Evolutionary conservation across 176 grass and related monocot species (phyloP).

Genomic region (Cymbopogon citratus): DNA sequence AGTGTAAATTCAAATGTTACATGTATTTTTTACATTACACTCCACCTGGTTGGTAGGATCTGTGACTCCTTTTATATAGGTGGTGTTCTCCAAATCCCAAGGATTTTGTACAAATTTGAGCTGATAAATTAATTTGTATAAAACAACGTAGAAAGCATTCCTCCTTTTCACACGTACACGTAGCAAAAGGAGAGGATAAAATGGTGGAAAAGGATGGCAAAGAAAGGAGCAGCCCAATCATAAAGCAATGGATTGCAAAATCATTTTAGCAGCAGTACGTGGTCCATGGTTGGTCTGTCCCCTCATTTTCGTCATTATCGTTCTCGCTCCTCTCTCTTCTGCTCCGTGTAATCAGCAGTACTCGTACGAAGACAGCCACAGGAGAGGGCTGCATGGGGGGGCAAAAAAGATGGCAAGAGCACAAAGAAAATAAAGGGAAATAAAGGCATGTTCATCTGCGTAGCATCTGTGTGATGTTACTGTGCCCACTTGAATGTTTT

Average conservation of each 20-base stretch:
- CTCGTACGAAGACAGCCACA: neutral
- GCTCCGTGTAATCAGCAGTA: neutral
- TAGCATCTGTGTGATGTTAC: conserved; percentile 23
- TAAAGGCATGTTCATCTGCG: conserved; percentile 28
- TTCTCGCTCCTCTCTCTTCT: conserved; percentile 5
- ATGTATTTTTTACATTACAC: neutral
- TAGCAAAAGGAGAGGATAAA: neutral
- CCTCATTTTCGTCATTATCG: conserved; percentile 1
- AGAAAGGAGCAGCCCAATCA: conserved; percentile 38
- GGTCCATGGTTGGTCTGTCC: conserved; percentile 20
- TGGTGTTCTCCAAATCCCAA: too few relatives aligned
- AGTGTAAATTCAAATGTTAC: neutral
- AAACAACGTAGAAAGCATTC: neutral
- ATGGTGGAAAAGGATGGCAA: neutral
- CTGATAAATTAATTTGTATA: neutral
- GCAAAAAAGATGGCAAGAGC: conserved; percentile 10
- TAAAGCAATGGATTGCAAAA: conserved; percentile 77
- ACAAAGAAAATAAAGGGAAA: conserved; percentile 24
- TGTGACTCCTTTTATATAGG: too few relatives aligned
- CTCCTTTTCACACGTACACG: neutral
- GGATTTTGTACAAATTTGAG: neutral
- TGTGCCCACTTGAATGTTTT: conserved; percentile 35
- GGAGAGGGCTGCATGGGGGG: neutral
- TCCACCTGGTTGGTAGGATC: too few relatives aligned
- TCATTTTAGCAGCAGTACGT: conserved; percentile 60